Conservation (phyloP, 202 grass and related monocot genomes). For the Zizania palustris region DNA sequence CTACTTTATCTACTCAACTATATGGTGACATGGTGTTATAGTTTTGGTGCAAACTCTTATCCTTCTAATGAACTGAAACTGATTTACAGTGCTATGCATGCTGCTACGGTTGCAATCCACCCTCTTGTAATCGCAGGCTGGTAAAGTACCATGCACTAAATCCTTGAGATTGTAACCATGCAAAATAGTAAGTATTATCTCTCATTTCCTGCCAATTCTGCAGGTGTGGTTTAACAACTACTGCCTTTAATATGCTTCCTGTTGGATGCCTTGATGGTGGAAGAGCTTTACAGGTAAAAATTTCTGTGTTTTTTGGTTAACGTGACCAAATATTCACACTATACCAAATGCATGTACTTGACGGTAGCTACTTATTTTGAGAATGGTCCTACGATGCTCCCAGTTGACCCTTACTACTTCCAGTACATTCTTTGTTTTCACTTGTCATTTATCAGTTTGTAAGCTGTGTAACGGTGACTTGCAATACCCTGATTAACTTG, state of each 20-base stretch:
- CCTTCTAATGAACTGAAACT: conserved; percentile 42
- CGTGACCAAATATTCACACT: not conserved
- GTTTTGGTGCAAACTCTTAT: not conserved
- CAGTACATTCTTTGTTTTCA: too few relatives aligned
- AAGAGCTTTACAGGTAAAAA: conserved; percentile 86
- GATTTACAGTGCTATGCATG: conserved; percentile 86
- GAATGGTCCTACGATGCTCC: conserved; percentile 12
- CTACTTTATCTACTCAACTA: not conserved
- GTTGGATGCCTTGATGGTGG: conserved; percentile 98
- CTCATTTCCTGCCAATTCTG: conserved; percentile 44
- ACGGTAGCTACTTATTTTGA: not conserved
- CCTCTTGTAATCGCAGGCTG: conserved; percentile 98
- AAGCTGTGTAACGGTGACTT: too few relatives aligned
- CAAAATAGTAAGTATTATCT: conserved; percentile 16
- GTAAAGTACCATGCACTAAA: conserved; percentile 53
- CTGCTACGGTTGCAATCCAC: conserved; percentile 87
- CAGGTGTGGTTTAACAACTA: conserved; percentile 98
- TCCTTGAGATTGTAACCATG: conserved; percentile 8
- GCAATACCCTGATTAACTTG: too few relatives aligned
- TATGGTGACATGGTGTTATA: not conserved
- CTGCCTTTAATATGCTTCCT: conserved; percentile 99
- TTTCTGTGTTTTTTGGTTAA: not conserved
- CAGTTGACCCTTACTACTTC: not conserved
- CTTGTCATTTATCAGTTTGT: too few relatives aligned
- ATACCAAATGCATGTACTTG: not conserved